phyloP scores from a whole-genome alignment of 768 basidiomycete species.

The Russula emetica region DNA sequence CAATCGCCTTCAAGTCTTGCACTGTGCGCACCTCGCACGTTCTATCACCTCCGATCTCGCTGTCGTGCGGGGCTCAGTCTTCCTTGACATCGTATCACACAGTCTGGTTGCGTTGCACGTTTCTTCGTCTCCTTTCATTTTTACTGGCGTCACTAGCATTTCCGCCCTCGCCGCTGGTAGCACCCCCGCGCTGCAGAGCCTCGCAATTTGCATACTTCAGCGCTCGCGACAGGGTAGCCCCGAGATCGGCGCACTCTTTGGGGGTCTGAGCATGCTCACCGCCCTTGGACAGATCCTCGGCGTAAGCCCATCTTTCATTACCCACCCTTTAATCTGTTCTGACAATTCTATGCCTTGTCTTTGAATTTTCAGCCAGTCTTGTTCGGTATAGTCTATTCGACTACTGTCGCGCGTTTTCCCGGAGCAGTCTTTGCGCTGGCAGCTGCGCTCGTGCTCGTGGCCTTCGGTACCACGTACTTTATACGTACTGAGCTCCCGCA shows the following conservation, averaged over 20 bases:
- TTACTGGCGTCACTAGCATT: conserved; percentile 56
- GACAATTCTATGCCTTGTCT: neutral
- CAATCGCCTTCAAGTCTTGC: conserved; percentile 38
- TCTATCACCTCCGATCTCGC: conserved; percentile 67
- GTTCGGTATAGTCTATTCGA: conserved; percentile 63
- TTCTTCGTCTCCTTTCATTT: conserved; percentile 43
- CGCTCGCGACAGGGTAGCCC: conserved; percentile 35
- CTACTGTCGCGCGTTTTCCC: conserved; percentile 59
- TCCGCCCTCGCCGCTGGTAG: conserved; percentile 65
- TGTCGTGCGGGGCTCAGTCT: conserved; percentile 59
- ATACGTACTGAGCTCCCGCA: conserved; percentile 35
- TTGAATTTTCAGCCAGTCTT: conserved; percentile 53
- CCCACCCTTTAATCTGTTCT: conserved; percentile 15
- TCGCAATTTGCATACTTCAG: conserved; percentile 64
- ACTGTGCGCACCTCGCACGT: conserved; percentile 47
- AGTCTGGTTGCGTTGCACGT: conserved; percentile 52
- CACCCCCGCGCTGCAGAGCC: conserved; percentile 64
- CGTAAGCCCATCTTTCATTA: conserved; percentile 32
- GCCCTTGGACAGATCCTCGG: conserved; percentile 60
- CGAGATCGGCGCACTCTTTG: conserved; percentile 56
- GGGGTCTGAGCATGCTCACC: conserved; percentile 64
- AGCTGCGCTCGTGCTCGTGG: conserved; percentile 48
- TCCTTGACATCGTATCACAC: conserved; percentile 65
- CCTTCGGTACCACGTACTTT: conserved; percentile 45
- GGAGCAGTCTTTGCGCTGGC: conserved; percentile 65